Conservation (phyloP, 495 filamentous ascomycete species). For the Aspergillus bertholletiae region DNA sequence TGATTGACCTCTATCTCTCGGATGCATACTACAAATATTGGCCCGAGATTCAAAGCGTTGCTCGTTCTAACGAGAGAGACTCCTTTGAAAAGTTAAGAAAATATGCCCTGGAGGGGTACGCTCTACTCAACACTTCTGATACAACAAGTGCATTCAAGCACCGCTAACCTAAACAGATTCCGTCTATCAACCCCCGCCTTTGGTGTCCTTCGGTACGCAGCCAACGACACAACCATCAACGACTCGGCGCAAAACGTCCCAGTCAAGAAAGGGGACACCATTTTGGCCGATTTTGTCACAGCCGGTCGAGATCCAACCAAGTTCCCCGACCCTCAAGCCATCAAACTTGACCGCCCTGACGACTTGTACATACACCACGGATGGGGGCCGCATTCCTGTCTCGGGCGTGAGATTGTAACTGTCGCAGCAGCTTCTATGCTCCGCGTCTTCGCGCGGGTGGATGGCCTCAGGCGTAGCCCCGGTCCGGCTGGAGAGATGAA, state of each 20-base stretch:
- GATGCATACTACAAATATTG: slow-evolving; percentile 40
- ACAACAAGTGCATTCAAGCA: neutral
- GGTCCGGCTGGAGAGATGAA: slow-evolving; percentile 62
- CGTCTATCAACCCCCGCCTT: slow-evolving; percentile 14
- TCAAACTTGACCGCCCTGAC: slow-evolving; percentile 54
- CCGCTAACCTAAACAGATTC: slow-evolving; percentile 1
- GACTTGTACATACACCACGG: slow-evolving; percentile 59
- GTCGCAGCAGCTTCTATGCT: slow-evolving; percentile 53
- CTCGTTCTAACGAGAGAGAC: slow-evolving; percentile 7
- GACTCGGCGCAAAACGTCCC: slow-evolving; percentile 21
- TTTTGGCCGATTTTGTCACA: slow-evolving; percentile 36
- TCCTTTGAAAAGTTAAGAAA: slow-evolving; percentile 13
- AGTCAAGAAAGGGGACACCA: slow-evolving; percentile 32
- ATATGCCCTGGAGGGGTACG: slow-evolving; percentile 12
- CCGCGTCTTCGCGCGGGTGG: slow-evolving; percentile 35
- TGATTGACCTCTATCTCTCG: slow-evolving; percentile 65
- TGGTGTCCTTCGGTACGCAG: slow-evolving; percentile 10
- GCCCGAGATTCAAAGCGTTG: slow-evolving; percentile 45
- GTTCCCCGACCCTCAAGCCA: slow-evolving; percentile 55
- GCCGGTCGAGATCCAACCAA: slow-evolving; percentile 46
- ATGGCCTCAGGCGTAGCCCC: slow-evolving; percentile 49
- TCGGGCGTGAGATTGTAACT: slow-evolving; percentile 48
- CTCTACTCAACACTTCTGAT: neutral
- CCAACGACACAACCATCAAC: slow-evolving; percentile 3
- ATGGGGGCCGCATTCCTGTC: slow-evolving; percentile 48